phyloP scores from a whole-genome alignment of 805 yeast species.

The Kodamaea hsintzibuensis region DNA sequence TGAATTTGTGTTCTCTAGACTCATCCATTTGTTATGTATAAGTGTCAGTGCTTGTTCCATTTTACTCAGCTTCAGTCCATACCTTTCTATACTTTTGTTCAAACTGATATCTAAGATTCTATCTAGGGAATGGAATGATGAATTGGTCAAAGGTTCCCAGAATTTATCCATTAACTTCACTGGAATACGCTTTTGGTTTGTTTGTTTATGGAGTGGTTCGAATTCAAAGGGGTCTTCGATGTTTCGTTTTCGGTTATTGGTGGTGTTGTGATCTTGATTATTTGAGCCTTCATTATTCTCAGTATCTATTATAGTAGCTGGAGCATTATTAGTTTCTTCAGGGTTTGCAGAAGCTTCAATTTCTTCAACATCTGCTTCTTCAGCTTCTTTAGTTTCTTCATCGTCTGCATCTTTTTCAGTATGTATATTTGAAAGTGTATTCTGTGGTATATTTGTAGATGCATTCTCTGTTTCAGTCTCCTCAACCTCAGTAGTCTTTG shows the following conservation, averaged over 20 bases:
- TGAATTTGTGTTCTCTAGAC: conserved; percentile 18
- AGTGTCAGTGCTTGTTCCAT: conserved; percentile 24
- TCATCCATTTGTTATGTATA: conserved; percentile 28
- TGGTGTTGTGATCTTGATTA: background rate
- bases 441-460: background rate
- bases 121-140: conserved; percentile 18
- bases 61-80: conserved; percentile 15
- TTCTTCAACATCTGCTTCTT: background rate
- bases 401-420: background rate
- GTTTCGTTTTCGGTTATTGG: background rate
- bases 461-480: too few species aligned
- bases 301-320: background rate
- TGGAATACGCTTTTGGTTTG: conserved; percentile 14
- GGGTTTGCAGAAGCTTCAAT: too few species aligned
- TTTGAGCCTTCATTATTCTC: background rate
- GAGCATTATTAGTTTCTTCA: background rate
- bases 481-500: background rate
- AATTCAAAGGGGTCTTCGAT: background rate
- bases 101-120: conserved; percentile 29
- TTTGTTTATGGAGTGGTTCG: background rate
- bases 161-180: conserved; percentile 27
- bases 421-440: too few species aligned
- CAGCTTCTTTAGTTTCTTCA: background rate
- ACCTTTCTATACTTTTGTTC: conserved; percentile 26
- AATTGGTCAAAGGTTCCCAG: conserved; percentile 30